Conservation (phyloP, 179 eudicot species). For the Beta macrorhiza region DNA sequence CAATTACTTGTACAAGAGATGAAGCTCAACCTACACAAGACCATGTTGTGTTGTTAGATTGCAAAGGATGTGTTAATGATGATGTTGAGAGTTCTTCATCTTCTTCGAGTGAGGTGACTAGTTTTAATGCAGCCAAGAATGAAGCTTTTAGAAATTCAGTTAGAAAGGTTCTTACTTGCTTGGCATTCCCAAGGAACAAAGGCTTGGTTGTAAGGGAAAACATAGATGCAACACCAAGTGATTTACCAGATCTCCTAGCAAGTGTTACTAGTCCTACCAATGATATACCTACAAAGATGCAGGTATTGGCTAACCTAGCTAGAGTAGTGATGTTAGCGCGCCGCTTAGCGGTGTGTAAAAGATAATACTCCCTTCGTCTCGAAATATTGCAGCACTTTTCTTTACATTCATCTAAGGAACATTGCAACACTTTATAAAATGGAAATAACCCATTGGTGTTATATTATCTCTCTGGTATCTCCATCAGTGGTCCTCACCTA, state of each 20-base stretch:
- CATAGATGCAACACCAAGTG: conserved; percentile 16
- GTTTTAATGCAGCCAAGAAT: conserved; percentile 40
- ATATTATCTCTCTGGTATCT: too few relatives aligned
- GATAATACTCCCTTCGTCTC: too few relatives aligned
- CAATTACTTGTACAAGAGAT: neutral
- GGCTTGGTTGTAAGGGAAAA: conserved; percentile 1
- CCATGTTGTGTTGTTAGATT: neutral
- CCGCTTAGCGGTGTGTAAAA: too few relatives aligned
- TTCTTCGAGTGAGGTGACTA: conserved; percentile 21
- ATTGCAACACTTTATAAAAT: too few relatives aligned
- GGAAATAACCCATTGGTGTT: too few relatives aligned
- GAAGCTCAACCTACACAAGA: conserved; percentile 6
- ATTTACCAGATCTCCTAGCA: conserved; percentile 14
- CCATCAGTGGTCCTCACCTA: too few relatives aligned
- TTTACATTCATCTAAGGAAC: too few relatives aligned
- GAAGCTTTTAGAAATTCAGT: conserved; percentile 50
- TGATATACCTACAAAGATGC: conserved; percentile 29
- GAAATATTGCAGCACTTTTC: too few relatives aligned
- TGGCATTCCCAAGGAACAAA: conserved; percentile 37
- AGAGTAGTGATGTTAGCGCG: too few relatives aligned
- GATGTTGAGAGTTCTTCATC: conserved; percentile 45
- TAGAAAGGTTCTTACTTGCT: conserved; percentile 51
- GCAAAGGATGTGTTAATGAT: conserved; percentile 22
- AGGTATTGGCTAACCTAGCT: conserved; percentile 1
- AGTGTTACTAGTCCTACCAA: conserved; percentile 18